Conservation (phyloP, 2,329 filamentous ascomycete genomes). For the Exophiala sp. region DNA sequence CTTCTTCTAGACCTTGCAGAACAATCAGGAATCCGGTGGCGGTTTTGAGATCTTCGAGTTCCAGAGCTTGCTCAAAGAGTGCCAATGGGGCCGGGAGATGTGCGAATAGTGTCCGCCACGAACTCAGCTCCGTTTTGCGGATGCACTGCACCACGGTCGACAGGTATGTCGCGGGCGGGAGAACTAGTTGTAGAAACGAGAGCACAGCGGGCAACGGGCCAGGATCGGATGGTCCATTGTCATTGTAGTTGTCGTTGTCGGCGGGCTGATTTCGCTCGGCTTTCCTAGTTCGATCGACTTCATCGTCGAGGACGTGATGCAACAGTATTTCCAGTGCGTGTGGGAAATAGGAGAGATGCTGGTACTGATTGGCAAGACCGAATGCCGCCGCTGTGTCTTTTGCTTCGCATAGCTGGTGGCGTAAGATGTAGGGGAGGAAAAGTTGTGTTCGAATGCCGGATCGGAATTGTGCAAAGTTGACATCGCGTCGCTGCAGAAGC, state of each 20-base stretch:
- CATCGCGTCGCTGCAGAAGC: conserved; percentile 83
- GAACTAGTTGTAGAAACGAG: conserved; percentile 63
- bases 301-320: conserved; percentile 88
- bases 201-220: conserved; percentile 46
- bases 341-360: conserved; percentile 81
- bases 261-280: not conserved
- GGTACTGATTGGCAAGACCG: conserved; percentile 75
- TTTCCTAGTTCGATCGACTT: conserved; percentile 59
- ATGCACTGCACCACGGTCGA: conserved; percentile 97
- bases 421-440: conserved; percentile 81
- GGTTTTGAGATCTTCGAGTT: conserved; percentile 81
- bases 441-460: conserved; percentile 87
- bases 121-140: conserved; percentile 89
- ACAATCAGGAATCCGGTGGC: conserved; percentile 95
- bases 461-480: conserved; percentile 83
- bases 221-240: conserved; percentile 24
- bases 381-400: conserved; percentile 76
- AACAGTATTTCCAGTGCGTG: conserved; percentile 88
- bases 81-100: conserved; percentile 86
- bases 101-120: conserved; percentile 88
- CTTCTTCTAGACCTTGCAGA: conserved; percentile 68
- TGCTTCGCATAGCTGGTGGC: conserved; percentile 63
- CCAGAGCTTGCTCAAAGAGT: conserved; percentile 86
- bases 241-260: conserved; percentile 26
- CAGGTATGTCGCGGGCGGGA: conserved; percentile 66